Evolutionary conservation across 352 stramenopile genomes (phyloP), one percentile per base, ranked within the genome.

Genomic region (Phytophthora ramorum): DNA sequence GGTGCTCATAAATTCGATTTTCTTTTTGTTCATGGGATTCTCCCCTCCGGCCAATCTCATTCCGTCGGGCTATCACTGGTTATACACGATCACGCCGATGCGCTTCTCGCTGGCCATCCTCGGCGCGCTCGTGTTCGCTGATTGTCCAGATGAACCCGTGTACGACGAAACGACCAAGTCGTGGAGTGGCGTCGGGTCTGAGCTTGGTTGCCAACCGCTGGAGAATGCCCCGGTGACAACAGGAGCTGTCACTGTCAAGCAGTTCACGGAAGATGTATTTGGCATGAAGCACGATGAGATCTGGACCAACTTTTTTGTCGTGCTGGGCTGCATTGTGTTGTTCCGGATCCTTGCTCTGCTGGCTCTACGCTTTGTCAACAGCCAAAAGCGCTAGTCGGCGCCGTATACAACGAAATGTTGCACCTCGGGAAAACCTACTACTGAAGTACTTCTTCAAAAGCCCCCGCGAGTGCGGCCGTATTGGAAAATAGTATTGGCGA

Each of bases 261-360:
- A 80, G 60, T 89, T 76, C 45, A 61, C 75, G 0, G 73, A 85
- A 35, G 43, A 53, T 22, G 69, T 80, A 2, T 89, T 86, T 24
- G 57, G 70, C 10, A 84, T 87, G 60, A 75, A 85, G 48, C 69
- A 85, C 68, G 62, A 84, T 47, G 69, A 89, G 19, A 77, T 84
- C 32, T 72, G 69, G 63, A 58, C 43, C 13, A 82, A 85, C 49
- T 79, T 81, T n/a, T 47, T 17, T 43, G 37, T 77, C 19, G 58
- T 84, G 9, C 32, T 85, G 44, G 75, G 44, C 17, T 84, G 66
- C 52, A 84, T 87, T 43, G 62, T 73, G 17, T 19, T 83, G 20
- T 79, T 83, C 30, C 78, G 78, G 6, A 7, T 86, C 0, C 37
- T 89, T 2, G 80, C 66, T 22, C 55, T 87, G 12, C 41, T 89